A percentile compares a stretch with the other conserved stretches of the same genome.
Evolutionary conservation across 2,329 filamentous ascomycete genomes (phyloP).

Genomic region (Camptophora hylomeconis): DNA sequence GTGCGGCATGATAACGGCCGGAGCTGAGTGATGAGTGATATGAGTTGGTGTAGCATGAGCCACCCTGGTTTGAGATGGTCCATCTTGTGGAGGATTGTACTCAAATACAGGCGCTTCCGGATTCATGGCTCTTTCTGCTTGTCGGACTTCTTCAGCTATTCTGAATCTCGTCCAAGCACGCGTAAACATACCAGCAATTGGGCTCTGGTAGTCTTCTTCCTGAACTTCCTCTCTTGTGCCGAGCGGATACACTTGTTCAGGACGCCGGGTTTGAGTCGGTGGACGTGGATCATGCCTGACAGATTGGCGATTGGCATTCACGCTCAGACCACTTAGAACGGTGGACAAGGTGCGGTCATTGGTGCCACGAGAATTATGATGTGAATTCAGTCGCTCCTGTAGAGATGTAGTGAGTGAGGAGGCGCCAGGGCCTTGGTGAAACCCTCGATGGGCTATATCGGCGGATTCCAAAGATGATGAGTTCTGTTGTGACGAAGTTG

Average conservation of each 20-base stretch:
- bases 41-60: too few species aligned
- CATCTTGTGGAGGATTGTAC: too few species aligned
- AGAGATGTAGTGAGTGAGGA: constrained; percentile 4
- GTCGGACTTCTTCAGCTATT: constrained; percentile 10
- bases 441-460: too few species aligned
- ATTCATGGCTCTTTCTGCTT: too few species aligned
- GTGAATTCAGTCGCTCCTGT: constrained; percentile 2
- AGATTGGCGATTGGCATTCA: background rate
- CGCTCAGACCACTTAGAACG: background rate
- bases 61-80: too few species aligned
- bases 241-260: constrained; percentile 9
- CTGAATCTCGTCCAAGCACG: constrained; percentile 15
- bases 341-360: background rate
- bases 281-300: background rate
- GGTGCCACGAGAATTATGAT: background rate
- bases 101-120: too few species aligned
- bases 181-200: constrained; percentile 12
- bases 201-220: constrained; percentile 15
- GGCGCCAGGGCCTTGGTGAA: too few species aligned
- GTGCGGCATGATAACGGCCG: too few species aligned
- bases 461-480: too few species aligned
- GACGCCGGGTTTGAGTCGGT: background rate
- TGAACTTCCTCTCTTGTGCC: constrained; percentile 16
- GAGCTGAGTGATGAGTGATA: too few species aligned
- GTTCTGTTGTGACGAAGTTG: too few species aligned